Conservation (phyloP, 2,329 filamentous ascomycete genomes). For the Thelonectria discophora region DNA sequence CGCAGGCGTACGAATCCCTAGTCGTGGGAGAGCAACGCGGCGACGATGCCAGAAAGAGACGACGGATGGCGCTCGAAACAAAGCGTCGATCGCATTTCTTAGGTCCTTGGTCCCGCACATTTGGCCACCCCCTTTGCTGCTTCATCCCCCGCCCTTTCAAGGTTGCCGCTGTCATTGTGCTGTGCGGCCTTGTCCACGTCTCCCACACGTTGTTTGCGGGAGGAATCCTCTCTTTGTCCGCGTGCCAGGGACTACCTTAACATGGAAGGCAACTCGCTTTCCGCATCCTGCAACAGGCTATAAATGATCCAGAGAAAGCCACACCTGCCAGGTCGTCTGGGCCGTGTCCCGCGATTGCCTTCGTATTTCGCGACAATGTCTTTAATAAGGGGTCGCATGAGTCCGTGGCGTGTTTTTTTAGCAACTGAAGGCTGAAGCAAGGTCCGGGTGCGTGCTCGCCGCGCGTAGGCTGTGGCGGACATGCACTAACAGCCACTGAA, state of each 20-base stretch:
- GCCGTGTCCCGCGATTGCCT: neutral
- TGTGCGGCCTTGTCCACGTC: neutral
- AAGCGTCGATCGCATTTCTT: constrained; percentile 34
- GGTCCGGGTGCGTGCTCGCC: constrained; percentile 5
- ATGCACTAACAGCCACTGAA: neutral
- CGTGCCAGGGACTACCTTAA: neutral
- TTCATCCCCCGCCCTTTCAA: constrained; percentile 1
- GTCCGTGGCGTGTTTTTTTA: constrained; percentile 23
- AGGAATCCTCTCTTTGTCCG: neutral
- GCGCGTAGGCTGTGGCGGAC: constrained; percentile 8
- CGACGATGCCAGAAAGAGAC: constrained; percentile 26
- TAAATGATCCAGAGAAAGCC: neutral
- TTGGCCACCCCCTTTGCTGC: constrained; percentile 8
- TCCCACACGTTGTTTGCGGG: neutral
- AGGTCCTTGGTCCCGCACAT: constrained; percentile 9
- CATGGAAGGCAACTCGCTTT: neutral
- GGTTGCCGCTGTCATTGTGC: neutral
- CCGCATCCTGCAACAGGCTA: no score
- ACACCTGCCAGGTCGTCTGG: neutral
- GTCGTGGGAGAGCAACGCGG: constrained; percentile 10
- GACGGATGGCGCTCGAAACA: constrained; percentile 17
- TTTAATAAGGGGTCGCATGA: neutral
- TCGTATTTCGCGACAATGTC: constrained; percentile 7
- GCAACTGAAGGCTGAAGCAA: constrained; percentile 3
- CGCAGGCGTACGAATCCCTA: neutral